phyloP scores from a whole-genome alignment of 169 alveolate genomes.

The Plasmodium gonderi region DNA sequence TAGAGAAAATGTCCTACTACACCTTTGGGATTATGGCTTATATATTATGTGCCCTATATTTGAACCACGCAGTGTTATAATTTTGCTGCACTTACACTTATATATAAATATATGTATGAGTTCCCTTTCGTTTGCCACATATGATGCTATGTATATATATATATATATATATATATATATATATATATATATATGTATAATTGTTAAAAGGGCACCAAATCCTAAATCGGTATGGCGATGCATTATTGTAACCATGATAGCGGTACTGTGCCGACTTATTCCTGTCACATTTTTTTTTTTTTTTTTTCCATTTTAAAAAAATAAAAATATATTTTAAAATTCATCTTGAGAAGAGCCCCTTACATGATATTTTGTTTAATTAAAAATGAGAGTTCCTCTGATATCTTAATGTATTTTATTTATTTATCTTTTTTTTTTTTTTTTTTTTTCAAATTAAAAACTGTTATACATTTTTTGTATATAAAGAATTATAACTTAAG shows the following conservation, averaged over 20 bases:
- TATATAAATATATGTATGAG: no score
- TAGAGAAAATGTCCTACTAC: no score
- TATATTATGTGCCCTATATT: no score
- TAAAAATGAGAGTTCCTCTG: no score
- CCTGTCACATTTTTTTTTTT: background rate
- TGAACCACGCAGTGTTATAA: no score
- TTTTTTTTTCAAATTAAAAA: background rate
- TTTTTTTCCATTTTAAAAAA: background rate
- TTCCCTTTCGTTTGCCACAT: no score
- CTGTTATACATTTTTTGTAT: background rate
- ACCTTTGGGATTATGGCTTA: no score
- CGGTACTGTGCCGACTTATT: background rate
- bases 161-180: background rate
- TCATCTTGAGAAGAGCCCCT: background rate
- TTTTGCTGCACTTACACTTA: no score
- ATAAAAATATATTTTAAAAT: background rate
- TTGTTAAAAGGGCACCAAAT: background rate
- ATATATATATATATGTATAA: background rate
- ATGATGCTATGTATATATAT: background rate
- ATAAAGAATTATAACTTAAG: background rate
- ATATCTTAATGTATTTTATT: no score
- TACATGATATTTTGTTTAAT: no score
- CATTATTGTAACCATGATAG: background rate
- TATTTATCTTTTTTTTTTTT: background rate
- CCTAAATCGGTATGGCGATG: background rate